Evolutionary conservation across 2,329 filamentous ascomycete species (phyloP), one percentile per base, ranked within the genome.

Genomic region (Verticillium dahliae): DNA sequence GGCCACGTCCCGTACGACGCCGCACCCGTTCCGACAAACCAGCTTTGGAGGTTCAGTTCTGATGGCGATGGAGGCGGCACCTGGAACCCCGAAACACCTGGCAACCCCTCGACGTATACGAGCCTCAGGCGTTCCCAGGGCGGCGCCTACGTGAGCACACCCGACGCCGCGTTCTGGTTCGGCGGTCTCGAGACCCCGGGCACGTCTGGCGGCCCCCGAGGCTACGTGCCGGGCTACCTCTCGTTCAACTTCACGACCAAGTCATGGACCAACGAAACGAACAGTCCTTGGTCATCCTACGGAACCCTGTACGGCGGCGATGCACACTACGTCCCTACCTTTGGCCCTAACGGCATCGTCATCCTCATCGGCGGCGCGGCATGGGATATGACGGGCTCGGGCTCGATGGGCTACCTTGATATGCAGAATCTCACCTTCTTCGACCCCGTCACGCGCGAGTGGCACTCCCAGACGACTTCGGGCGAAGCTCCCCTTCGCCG

Each of bases 381-480:
- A 62, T 52, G 45, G 45, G 45, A 52, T 9, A 52, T 52, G 45
- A 52, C 45, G 2, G 45, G 45, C 4, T 52, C 45, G 3, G 45
- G 45, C 9, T 18, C 7, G 7, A 52, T 52, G 45, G 66, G 5
- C 65, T 18, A 67, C 59, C 3, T 66, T 66, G 52, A 60, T 57
- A 73, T 74, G 62, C 68, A 68, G 34, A 67, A 59, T 4, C 60
- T 78, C 13, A 69, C 65, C 1, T 63, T 78, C n/a, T 71, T 70
- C 61, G 72, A 78, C 59, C 70, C 73, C 5, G 65, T 69, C 18
- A 68, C 66, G 1, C 63, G 68, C 14, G 66, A 65, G 41, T 78
- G 75, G 75, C 69, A 73, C 41, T 67, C 61, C 6, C 76, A 78
- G 60, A 61, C 60, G 31, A 72, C 74, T 2, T 73, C 66, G 1